Percentiles rank a stretch among this genome's conserved stretches.
Conservation (phyloP, 208 protist species). For the Acanthamoeba royreba region DNA sequence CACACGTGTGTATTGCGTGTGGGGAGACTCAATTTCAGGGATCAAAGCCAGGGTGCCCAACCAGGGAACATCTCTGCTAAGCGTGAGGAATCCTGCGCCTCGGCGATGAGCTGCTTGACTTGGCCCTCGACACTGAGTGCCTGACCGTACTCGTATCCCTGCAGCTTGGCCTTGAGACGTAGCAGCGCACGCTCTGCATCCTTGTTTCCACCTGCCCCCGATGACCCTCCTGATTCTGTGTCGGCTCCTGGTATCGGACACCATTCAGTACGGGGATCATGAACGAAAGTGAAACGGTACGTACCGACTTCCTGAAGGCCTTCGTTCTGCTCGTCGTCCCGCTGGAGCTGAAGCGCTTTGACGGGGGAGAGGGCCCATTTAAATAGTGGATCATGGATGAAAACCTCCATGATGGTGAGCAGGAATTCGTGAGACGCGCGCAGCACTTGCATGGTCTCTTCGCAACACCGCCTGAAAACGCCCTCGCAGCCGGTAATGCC, state of each 20-base stretch:
- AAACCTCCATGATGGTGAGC: conserved; percentile 88
- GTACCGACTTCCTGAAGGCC: neutral
- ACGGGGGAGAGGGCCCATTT: conserved; percentile 81
- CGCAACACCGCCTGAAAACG: conserved; percentile 86
- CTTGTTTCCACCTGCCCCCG: conserved; percentile 44
- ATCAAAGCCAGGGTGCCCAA: conserved; percentile 57
- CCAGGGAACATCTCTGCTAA: conserved; percentile 58
- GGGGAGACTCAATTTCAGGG: too few species aligned
- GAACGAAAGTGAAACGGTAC: too few species aligned
- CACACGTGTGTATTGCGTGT: too few species aligned
- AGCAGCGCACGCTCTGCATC: conserved; percentile 63
- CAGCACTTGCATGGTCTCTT: conserved; percentile 86
- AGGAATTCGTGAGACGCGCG: conserved; percentile 81
- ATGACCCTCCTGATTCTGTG: neutral
- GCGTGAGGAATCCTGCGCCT: conserved; percentile 42
- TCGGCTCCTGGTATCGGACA: neutral
- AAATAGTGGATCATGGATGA: conserved; percentile 95
- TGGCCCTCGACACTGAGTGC: conserved; percentile 56
- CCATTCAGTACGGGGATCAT: too few species aligned
- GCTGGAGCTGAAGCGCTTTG: conserved; percentile 15
- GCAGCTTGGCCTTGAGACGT: conserved; percentile 58
- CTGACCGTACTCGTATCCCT: conserved; percentile 59
- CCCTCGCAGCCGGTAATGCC: conserved; percentile 90
- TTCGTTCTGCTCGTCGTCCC: neutral
- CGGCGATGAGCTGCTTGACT: conserved; percentile 57